Conservation (phyloP, 306 rosid species). For the Vachellia pachyceras region DNA sequence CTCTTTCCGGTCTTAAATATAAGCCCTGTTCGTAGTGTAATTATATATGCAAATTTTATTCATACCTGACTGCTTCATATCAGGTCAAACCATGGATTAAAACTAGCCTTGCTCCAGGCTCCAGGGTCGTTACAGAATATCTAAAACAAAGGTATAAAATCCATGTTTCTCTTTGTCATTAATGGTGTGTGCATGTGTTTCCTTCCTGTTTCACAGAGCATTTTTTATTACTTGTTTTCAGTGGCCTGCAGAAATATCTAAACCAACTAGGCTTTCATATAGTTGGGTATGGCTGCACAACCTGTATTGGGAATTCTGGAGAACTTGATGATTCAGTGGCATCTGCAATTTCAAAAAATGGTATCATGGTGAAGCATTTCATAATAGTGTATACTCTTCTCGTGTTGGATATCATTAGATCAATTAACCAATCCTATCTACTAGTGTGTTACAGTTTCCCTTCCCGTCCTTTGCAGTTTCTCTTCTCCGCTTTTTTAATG, state of each 20-base stretch:
- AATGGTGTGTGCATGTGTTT: neutral
- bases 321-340: slow-evolving; percentile 53
- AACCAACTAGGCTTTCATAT: slow-evolving; percentile 64
- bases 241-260: slow-evolving; percentile 36
- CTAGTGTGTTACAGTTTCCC: neutral
- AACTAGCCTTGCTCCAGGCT: slow-evolving; percentile 10
- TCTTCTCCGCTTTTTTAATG: too few relatives aligned
- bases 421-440: neutral
- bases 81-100: slow-evolving; percentile 4
- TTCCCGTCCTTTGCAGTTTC: neutral
- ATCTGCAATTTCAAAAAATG: slow-evolving; percentile 27
- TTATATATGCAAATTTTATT: neutral
- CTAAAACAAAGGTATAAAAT: neutral
- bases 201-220: neutral
- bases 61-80: neutral
- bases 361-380: neutral
- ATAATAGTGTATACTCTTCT: neutral
- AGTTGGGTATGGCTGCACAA: slow-evolving; percentile 74
- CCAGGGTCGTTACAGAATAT: neutral
- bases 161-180: neutral
- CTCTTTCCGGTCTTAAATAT: too few relatives aligned
- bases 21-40: too few relatives aligned
- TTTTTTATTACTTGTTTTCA: neutral
- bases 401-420: neutral
- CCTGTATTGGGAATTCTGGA: slow-evolving; percentile 76